Conservation (phyloP, 2,329 filamentous ascomycete genomes). For the Aurifilum marmelostoma region DNA sequence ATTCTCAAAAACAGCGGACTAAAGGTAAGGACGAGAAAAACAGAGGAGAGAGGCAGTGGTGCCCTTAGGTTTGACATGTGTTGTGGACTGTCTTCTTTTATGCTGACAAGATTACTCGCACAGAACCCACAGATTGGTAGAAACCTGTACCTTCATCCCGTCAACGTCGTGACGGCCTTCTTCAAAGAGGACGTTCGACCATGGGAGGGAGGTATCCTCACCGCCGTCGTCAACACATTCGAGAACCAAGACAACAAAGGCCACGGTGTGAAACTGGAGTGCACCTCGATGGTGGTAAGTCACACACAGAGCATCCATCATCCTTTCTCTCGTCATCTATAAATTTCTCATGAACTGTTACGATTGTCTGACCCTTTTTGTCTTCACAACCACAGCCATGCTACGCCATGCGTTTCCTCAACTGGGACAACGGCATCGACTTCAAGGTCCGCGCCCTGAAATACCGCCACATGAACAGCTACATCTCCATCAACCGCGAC, state of each 20-base stretch:
- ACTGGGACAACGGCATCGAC: conserved; percentile 68
- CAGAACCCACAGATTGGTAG: conserved; percentile 79
- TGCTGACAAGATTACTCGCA: neutral
- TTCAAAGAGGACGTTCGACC: conserved; percentile 68
- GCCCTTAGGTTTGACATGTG: neutral
- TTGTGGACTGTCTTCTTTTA: neutral
- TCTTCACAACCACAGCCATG: conserved; percentile 54
- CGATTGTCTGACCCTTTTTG: neutral
- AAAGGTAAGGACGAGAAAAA: conserved; percentile 45
- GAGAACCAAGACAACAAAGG: conserved; percentile 77
- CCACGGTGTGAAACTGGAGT: conserved; percentile 79
- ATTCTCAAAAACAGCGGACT: conserved; percentile 76
- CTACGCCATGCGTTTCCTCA: conserved; percentile 60
- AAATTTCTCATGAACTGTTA: too few species aligned
- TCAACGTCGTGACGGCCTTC: conserved; percentile 59
- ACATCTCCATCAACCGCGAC: conserved; percentile 73
- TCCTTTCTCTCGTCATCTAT: neutral
- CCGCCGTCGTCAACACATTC: conserved; percentile 73
- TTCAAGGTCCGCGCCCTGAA: conserved; percentile 70
- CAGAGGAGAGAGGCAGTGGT: too few species aligned
- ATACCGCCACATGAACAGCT: conserved; percentile 67
- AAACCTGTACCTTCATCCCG: conserved; percentile 83
- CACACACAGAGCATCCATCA: too few species aligned
- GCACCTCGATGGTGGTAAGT: conserved; percentile 62
- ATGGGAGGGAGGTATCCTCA: conserved; percentile 75